phyloP scores from a whole-genome alignment of 805 yeast species.

The Cyberlindnera meyerae region DNA sequence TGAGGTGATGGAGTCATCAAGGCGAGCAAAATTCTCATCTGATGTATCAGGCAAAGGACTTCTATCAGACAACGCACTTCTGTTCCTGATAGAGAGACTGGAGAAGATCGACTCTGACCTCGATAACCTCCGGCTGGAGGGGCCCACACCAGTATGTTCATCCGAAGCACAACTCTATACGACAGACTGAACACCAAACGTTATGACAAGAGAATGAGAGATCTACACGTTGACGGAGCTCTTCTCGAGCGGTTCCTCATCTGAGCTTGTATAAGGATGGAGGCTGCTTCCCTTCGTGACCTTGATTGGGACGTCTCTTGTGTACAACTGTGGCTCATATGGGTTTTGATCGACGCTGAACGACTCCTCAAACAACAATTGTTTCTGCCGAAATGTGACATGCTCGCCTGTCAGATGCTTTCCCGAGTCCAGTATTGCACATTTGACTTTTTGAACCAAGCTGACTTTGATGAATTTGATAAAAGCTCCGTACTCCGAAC shows the following conservation, averaged over 20 bases:
- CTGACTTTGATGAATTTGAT: constrained; percentile 13
- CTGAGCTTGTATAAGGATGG: constrained; percentile 18
- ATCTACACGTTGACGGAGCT: constrained; percentile 6
- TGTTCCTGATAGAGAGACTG: too few species aligned
- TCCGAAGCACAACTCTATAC: too few species aligned
- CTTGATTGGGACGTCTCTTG: too few species aligned
- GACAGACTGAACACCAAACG: constrained; percentile 10
- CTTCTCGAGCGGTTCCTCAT: constrained; percentile 2
- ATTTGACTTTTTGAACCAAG: constrained; percentile 16
- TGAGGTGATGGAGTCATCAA: constrained; percentile 8
- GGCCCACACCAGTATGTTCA: too few species aligned
- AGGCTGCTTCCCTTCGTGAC: not conserved
- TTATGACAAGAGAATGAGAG: constrained; percentile 11
- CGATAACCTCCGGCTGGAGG: not conserved
- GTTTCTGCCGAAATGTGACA: not conserved
- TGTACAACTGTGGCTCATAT: not conserved
- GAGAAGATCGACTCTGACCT: constrained; percentile 3
- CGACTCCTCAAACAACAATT: not conserved
- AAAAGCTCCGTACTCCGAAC: not conserved
- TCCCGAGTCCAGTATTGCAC: constrained; percentile 6
- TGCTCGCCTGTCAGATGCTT: not conserved
- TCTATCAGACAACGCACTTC: too few species aligned
- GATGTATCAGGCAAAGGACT: constrained; percentile 5
- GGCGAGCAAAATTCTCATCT: constrained; percentile 4
- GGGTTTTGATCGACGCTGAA: constrained; percentile 3